Conservation (phyloP, 2,329 filamentous ascomycete genomes). For the Piedraia hortae region DNA sequence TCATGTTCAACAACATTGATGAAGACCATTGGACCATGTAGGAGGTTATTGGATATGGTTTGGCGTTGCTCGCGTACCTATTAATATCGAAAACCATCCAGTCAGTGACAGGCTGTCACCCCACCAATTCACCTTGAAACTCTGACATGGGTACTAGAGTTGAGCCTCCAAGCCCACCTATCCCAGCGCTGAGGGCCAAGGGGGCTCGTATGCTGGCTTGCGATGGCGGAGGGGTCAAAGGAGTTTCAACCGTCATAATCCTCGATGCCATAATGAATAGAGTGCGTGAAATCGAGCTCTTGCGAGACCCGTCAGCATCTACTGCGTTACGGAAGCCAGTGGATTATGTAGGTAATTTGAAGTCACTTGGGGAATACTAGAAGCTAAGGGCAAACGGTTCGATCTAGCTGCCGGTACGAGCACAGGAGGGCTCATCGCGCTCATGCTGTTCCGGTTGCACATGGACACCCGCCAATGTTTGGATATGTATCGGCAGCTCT, state of each 20-base stretch:
- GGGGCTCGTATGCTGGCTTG: slow-evolving; percentile 4
- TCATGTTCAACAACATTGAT: too few species aligned
- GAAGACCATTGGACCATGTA: too few species aligned
- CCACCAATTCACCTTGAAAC: too few species aligned
- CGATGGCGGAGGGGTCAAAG: slow-evolving; percentile 15
- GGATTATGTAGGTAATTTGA: too few species aligned
- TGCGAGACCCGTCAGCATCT: neutral
- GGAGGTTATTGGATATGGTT: too few species aligned
- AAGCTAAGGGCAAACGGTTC: too few species aligned
- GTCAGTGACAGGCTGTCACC: too few species aligned
- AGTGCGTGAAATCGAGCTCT: slow-evolving; percentile 13
- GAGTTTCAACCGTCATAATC: slow-evolving; percentile 14
- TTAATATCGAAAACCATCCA: too few species aligned
- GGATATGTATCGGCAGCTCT: slow-evolving; percentile 8
- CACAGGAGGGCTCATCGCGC: slow-evolving; percentile 16
- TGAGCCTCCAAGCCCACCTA: slow-evolving; percentile 1
- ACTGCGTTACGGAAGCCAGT: slow-evolving; percentile 8
- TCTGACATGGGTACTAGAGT: too few species aligned
- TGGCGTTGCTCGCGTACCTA: too few species aligned
- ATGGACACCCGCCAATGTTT: slow-evolving; percentile 15
- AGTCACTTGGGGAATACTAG: too few species aligned
- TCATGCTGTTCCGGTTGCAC: slow-evolving; percentile 14
- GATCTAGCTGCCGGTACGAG: slow-evolving; percentile 16
- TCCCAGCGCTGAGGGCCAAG: neutral
- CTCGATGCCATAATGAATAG: slow-evolving; percentile 15